Base-by-base conservation (phyloP, 2,329 filamentous ascomycete species). In the Akanthomyces lecanii region DNA sequence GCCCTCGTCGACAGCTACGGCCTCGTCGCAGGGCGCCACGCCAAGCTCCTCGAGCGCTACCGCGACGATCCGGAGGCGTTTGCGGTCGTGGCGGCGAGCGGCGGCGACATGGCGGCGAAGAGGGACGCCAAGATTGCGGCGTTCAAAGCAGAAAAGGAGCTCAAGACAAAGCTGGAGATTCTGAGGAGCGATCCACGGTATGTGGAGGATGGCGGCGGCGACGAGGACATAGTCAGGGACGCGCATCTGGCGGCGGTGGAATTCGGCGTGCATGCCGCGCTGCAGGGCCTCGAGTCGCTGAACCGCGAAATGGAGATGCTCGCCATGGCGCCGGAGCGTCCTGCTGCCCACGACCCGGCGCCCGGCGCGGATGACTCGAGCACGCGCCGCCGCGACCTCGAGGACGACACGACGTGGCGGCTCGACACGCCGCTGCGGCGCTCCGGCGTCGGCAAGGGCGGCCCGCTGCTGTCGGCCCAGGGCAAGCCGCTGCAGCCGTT, bases 401-500 rank as follows among this genome's bases (percentile, higher is more conserved):
- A 73, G 3, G 71, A 78, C 16, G 81, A 85, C 58, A 79, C 77
- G 33, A 89, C 86, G 6, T 89, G 94, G 23, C 86, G 89, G 2
- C 80, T 98, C 2, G 94, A 98, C 72, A 76, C 79, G 52, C 82
- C 85, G 7, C 72, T 88, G 47, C 79, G 79, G 42, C 81, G 82
- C 12, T 70, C 79, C 72, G 69, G 69, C 71, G 80, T 65, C 76
- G 85, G 71, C 76, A 90, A 91, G 0, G 85, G 71, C 76, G 91
- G 91, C 0, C 91, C 94, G 0, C 80, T 98, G 23, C 81, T 99
- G 28, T 90, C 87, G 66, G 83, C 81, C 65, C 82, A 88, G 63
- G 95, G 95, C 51, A 95, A 91, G 72, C 95, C 95, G 16, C 80
- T 98, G 68, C 87, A 93, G 69, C 94, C 94, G 0, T 98, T 99